A percentile compares a stretch with the other conserved stretches of the same genome.
Conservation (phyloP, 441 rosid genomes). For the Pelargonium australe region DNA sequence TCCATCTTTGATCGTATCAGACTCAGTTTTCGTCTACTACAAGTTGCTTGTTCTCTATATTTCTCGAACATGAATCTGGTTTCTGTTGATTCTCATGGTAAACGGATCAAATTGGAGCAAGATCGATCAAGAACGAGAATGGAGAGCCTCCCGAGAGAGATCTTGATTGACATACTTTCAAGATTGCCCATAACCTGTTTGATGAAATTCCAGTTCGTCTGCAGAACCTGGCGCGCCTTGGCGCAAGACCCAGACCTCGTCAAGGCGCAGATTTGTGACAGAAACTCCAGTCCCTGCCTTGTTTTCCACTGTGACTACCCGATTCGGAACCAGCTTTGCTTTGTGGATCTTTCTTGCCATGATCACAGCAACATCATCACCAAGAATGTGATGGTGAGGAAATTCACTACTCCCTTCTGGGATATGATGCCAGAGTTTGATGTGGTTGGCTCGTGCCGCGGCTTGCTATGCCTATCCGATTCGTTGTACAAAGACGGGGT, state of each 20-base stretch:
- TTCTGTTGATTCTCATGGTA: conserved; percentile 15
- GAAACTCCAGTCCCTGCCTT: conserved; percentile 45
- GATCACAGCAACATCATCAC: not conserved
- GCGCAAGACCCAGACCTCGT: conserved; percentile 40
- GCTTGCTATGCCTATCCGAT: conserved; percentile 64
- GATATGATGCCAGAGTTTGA: conserved; percentile 63
- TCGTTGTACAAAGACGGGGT: conserved; percentile 55
- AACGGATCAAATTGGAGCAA: conserved; percentile 14
- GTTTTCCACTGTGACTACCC: conserved; percentile 77
- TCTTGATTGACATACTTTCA: conserved; percentile 56
- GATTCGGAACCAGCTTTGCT: conserved; percentile 56
- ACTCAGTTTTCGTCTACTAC: not conserved
- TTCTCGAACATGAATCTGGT: conserved; percentile 21
- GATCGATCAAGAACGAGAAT: conserved; percentile 26
- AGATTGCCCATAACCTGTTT: conserved; percentile 66
- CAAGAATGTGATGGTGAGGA: conserved; percentile 34
- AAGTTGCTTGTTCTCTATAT: not conserved
- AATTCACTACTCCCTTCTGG: conserved; percentile 42
- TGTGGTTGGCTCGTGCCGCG: conserved; percentile 66
- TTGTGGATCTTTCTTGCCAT: conserved; percentile 42
- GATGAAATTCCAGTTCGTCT: conserved; percentile 61
- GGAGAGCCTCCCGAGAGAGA: conserved; percentile 60
- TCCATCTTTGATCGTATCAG: not conserved
- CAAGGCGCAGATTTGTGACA: conserved; percentile 23
- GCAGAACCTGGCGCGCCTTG: conserved; percentile 55